Evolutionary conservation across 2,329 filamentous ascomycete genomes (phyloP).

Genomic region (Fusarium verticillioides): DNA sequence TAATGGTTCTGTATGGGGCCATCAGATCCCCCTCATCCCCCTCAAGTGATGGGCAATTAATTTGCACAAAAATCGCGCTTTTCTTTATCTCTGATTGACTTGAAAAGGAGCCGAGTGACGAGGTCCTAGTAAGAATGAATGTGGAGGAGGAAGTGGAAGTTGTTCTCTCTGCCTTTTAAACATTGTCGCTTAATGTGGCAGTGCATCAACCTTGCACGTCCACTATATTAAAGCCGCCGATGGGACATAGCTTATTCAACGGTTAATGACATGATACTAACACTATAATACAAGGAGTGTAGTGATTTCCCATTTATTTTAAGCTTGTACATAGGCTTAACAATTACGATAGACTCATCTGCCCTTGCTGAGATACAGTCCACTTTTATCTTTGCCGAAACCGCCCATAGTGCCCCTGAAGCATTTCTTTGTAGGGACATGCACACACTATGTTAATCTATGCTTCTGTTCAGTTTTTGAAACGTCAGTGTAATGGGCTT

Average conservation of each 20-base stretch:
- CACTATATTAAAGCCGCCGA: neutral
- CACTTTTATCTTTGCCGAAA: neutral
- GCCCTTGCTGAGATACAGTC: neutral
- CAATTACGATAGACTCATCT: neutral
- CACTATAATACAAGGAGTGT: neutral
- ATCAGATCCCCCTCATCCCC: slow-evolving; percentile 12
- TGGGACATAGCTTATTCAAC: neutral
- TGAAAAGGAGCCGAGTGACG: neutral
- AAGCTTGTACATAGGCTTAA: neutral
- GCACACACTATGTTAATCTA: neutral
- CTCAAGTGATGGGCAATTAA: slow-evolving; percentile 1
- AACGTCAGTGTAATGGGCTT: neutral
- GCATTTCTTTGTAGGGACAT: neutral
- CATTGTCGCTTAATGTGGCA: slow-evolving; percentile 12
- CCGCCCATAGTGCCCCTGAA: neutral
- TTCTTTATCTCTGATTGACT: neutral
- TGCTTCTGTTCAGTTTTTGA: neutral
- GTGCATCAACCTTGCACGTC: slow-evolving; percentile 17
- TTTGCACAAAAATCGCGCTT: slow-evolving; percentile 10
- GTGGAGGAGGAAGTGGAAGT: neutral
- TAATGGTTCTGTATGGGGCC: slow-evolving; percentile 27
- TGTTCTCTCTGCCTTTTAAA: slow-evolving; percentile 10
- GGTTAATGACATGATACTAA: neutral
- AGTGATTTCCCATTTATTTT: neutral
- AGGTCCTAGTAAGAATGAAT: neutral